These are phyloP conservation scores for Dichotomopilus funicola DNA, from an alignment of 2,329 filamentous ascomycete species.

Conservation along the genomic window DNA sequence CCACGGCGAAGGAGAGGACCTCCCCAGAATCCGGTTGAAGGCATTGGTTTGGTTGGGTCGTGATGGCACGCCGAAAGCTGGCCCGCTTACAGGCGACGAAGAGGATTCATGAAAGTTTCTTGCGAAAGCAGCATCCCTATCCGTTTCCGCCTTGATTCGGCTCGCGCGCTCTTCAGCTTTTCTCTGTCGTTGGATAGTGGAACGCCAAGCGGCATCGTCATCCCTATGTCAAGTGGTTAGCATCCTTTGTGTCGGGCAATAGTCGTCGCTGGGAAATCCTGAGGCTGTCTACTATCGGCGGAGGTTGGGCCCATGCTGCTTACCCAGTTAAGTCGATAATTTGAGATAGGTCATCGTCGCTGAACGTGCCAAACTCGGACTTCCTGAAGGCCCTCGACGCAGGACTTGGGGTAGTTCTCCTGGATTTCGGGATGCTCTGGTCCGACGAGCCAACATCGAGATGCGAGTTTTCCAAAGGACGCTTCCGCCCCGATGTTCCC, in stretches of 20 bases:
- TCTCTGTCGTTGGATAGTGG: slow-evolving; percentile 24
- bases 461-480: slow-evolving; percentile 23
- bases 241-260: neutral
- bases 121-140: slow-evolving; percentile 27
- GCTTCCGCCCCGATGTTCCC: slow-evolving; percentile 22
- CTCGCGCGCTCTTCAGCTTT: slow-evolving; percentile 33
- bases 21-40: slow-evolving; percentile 19
- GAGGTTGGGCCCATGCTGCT: neutral
- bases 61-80: neutral
- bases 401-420: slow-evolving; percentile 25
- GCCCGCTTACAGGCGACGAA: neutral
- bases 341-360: slow-evolving; percentile 7
- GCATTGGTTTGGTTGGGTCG: slow-evolving; percentile 15
- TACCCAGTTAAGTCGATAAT: slow-evolving; percentile 28
- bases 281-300: neutral
- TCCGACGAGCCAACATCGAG: slow-evolving; percentile 12
- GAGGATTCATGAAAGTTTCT: slow-evolving; percentile 8
- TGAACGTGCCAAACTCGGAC: neutral
- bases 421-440: slow-evolving; percentile 28
- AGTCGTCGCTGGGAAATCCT: neutral
- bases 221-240: slow-evolving; percentile 16
- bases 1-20: slow-evolving; percentile 8
- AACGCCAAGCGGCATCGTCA: slow-evolving; percentile 18
- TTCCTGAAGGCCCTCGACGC: neutral
- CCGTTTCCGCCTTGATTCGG: slow-evolving; percentile 32